Evolutionary conservation across 2,329 filamentous ascomycete genomes (phyloP).

Genomic region (Lomentospora prolificans): DNA sequence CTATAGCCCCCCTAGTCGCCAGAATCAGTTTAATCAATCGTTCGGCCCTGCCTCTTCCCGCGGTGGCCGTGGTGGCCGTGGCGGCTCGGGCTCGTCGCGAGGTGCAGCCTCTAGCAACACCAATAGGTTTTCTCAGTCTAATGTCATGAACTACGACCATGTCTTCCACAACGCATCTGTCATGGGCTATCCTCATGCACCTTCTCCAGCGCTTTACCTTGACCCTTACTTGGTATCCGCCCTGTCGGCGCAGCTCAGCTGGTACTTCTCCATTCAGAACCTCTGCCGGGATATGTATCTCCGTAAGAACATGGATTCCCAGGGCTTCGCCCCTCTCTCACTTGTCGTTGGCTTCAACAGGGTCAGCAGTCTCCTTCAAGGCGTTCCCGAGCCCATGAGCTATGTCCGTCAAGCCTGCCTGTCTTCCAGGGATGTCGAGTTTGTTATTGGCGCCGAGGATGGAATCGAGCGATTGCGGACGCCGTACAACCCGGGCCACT

Average conservation of each 20-base stretch:
- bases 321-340: slow-evolving; percentile 76
- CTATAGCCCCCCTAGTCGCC: slow-evolving; percentile 35
- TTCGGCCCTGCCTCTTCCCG: slow-evolving; percentile 24
- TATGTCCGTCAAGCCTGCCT: slow-evolving; percentile 25
- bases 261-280: slow-evolving; percentile 96
- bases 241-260: slow-evolving; percentile 56
- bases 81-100: slow-evolving; percentile 17
- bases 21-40: slow-evolving; percentile 25
- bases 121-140: slow-evolving; percentile 18
- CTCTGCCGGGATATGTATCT: slow-evolving; percentile 87
- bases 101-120: slow-evolving; percentile 17
- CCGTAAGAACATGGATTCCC: slow-evolving; percentile 84
- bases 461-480: slow-evolving; percentile 69
- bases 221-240: slow-evolving; percentile 22
- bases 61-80: slow-evolving; percentile 20
- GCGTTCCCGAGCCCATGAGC: slow-evolving; percentile 10
- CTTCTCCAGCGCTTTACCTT: slow-evolving; percentile 6
- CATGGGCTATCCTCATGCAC: slow-evolving; percentile 26
- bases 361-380: slow-evolving; percentile 52
- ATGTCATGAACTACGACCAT: slow-evolving; percentile 13
- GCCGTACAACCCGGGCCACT: slow-evolving; percentile 68
- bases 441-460: slow-evolving; percentile 59
- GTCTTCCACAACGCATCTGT: slow-evolving; percentile 11
- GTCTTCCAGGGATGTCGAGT: slow-evolving; percentile 72
- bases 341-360: slow-evolving; percentile 83